Base-by-base conservation (phyloP, 139 green algal species). In the Chlorella vulgaris region DNA sequence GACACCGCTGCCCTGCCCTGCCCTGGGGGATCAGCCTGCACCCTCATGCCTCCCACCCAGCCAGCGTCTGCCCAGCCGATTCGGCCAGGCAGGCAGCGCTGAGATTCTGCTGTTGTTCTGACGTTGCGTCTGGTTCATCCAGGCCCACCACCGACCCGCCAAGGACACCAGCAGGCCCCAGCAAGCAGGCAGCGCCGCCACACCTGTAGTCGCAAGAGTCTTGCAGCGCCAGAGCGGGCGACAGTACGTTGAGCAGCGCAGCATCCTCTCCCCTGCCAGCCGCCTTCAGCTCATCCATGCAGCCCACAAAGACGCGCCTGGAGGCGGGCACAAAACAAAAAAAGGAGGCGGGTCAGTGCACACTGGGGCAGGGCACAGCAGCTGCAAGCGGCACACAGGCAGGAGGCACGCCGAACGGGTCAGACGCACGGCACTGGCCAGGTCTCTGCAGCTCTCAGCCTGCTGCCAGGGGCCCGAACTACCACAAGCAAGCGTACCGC, bases 171-270 rank as follows among this genome's bases (percentile, higher is more conserved):
- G 15, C 47, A 58, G 13, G 15, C 47, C 47, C 10, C n/a, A n/a
- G n/a, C n/a, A n/a, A n/a, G 22, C 15, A 19, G 19, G 36, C 63
- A 67, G 60, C 4, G 6, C 21, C 24, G 13, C 33, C 61, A 53
- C 69, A 84, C 82, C 83, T 60, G 40, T 80, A 87, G 40, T 87
- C 65, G 42, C 71, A 74, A 0, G 36, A 55, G 26, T 87, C 83
- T 63, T 87, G 84, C 75, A 88, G 62, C 0, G 36, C 42, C 26
- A 88, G 43, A 3, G 73, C 43, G 3, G 69, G 69, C 29, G 51
- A 10, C 0, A 31, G 36, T 66, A 60, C 60, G n/a, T 80, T 76
- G 58, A 89, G 51, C 39, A 89, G 74, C 7, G 73, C 60, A 5
- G 82, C 82, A 42, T 89, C 81, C 2, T 67, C 66, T 10, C 24